phyloP scores from a whole-genome alignment of 805 yeast species.

The Danielia reshetovae region DNA sequence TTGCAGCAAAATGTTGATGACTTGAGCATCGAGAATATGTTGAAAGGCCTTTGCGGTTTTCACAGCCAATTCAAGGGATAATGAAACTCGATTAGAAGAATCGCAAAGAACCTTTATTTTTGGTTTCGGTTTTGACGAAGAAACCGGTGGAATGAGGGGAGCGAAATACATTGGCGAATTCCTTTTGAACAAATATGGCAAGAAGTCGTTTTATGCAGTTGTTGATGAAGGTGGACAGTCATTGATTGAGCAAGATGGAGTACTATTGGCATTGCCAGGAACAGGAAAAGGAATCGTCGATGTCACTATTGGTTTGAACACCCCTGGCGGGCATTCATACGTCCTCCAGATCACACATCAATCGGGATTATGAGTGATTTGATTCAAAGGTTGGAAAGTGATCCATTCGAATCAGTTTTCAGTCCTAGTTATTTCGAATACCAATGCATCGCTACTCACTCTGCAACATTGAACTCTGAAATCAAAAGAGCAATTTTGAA shows the following conservation, averaged over 20 bases:
- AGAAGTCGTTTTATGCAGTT: conserved; percentile 54
- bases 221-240: conserved; percentile 55
- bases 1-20: too few relatives aligned
- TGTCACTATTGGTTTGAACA: conserved; percentile 10
- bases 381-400: conserved; percentile 7
- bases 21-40: too few relatives aligned
- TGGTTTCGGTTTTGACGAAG: conserved; percentile 80
- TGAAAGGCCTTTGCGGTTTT: too few relatives aligned
- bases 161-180: conserved; percentile 50
- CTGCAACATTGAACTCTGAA: conserved; percentile 14
- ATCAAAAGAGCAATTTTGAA: conserved; percentile 19
- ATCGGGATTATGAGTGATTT: conserved; percentile 16
- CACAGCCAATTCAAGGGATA: neutral
- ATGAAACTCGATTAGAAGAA: neutral
- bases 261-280: conserved; percentile 13
- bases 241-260: conserved; percentile 19
- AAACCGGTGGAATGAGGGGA: conserved; percentile 59
- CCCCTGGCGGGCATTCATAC: conserved; percentile 21
- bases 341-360: conserved; percentile 20
- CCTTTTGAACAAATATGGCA: conserved; percentile 54
- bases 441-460: conserved; percentile 22
- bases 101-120: conserved; percentile 60
- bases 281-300: conserved; percentile 16
- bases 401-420: conserved; percentile 13
- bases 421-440: conserved; percentile 12